Conservation (phyloP, 225 moss, liverwort and hornwort species). For the Straminergon stramineum region DNA sequence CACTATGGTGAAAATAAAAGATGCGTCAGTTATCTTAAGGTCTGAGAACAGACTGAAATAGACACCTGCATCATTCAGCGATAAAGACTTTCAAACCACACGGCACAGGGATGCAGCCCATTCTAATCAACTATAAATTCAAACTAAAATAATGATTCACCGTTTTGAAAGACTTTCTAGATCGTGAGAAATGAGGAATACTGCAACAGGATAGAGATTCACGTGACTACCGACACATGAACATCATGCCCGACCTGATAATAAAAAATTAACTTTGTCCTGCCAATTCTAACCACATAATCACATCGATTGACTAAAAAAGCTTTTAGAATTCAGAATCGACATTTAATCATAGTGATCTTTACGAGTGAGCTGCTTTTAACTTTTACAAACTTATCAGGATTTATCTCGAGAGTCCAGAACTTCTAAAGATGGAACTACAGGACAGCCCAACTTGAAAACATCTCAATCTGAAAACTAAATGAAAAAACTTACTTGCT, state of each 20-base stretch:
- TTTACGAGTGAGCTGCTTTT: neutral
- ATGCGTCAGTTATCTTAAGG: neutral
- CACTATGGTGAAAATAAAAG: neutral
- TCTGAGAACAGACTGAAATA: neutral
- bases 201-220: neutral
- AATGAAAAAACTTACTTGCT: conserved; percentile 68
- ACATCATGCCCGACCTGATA: neutral
- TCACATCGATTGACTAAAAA: neutral
- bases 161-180: neutral
- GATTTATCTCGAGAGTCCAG: neutral
- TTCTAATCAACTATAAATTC: neutral
- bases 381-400: neutral
- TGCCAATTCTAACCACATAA: neutral
- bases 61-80: neutral
- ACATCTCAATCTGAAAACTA: neutral
- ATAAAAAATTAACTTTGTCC: neutral
- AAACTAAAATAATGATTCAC: neutral
- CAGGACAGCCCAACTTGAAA: neutral
- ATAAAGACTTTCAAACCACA: neutral
- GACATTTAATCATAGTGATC: neutral
- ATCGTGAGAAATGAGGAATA: neutral
- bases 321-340: neutral
- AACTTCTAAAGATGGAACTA: neutral
- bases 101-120: neutral
- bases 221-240: neutral